Base-by-base conservation (phyloP, 768 basidiomycete genomes). In the Xanthoconium stramineum region DNA sequence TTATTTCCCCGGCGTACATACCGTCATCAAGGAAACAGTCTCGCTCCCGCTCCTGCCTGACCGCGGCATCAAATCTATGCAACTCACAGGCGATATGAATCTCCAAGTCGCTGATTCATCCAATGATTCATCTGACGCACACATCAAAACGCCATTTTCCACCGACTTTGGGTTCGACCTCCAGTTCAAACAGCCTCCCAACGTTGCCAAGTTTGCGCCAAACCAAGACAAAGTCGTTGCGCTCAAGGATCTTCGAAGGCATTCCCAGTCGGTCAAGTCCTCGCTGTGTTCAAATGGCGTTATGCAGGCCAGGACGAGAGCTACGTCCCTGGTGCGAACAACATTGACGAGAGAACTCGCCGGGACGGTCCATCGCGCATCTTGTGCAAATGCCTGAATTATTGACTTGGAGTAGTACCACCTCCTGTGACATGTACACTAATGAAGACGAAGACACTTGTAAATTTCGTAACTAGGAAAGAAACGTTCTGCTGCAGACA, bases 121-220 rank as follows among this genome's bases (percentile, higher is more conserved):
- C n/a, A 73, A 83, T 14, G 93, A 95, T 57, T 73, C 90, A 0
- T 76, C 82, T n/a, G 73, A 83, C 20, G 80, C 89, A 5, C 86
- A 88, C 58, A 73, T 97, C 67, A 83, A 82, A 47, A 73, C 80
- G 1, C 73, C 83, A 0, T 73, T 83, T 17, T 72, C 81, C 14
- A 75, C 77, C 12, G 82, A 84, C 58, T 82, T 86, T 55, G 85
- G 80, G 53, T 82, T 80, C 48, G 85, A 81, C 38, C 74, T 98
- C 42, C 94, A 96, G 71, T 97, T 96, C 82, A 98, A 98, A 74
- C 94, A 97, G 63, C 97, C 98, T 65, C 96, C 96, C 8, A 88
- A 97, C 57, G 90, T 98, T 14, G 89, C 85, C 56, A 96, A 94
- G 74, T 92, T 95, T 58, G 77, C 75, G 0, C 83, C 86, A 12